Conservation (phyloP, 1,139 yeast genomes). For the Candida neerlandica region DNA sequence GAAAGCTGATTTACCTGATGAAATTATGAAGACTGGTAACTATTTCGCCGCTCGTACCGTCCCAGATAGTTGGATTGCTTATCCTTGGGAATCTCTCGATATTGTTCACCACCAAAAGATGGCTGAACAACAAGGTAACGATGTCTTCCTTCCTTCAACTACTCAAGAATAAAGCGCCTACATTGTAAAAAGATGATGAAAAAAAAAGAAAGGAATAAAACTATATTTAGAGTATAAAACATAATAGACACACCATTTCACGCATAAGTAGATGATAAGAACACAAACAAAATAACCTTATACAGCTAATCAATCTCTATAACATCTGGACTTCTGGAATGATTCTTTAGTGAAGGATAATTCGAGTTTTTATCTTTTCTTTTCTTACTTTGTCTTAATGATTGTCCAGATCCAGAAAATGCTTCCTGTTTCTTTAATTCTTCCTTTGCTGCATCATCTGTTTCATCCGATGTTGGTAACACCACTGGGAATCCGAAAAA, state of each 20-base stretch:
- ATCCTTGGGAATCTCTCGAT: constrained; percentile 95
- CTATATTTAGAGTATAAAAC: background rate
- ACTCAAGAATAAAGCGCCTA: constrained; percentile 16
- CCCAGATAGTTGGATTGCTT: constrained; percentile 95
- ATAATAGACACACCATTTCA: constrained; percentile 1
- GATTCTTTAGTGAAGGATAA: constrained; percentile 49
- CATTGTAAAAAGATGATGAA: background rate
- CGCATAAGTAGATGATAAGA: background rate
- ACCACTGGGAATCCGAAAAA: constrained; percentile 92
- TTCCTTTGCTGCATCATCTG: constrained; percentile 29
- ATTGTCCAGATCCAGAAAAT: constrained; percentile 68
- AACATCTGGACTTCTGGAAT: constrained; percentile 69
- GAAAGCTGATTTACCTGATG: constrained; percentile 73
- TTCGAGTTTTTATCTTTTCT: constrained; percentile 59
- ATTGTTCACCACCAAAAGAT: constrained; percentile 82
- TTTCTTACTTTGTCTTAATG: constrained; percentile 73
- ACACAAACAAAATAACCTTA: background rate
- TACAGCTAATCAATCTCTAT: constrained; percentile 68
- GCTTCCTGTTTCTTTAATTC: constrained; percentile 21
- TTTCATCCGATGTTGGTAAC: constrained; percentile 59
- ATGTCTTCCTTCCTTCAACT: constrained; percentile 47
- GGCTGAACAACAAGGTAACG: constrained; percentile 76
- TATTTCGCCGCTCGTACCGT: constrained; percentile 91
- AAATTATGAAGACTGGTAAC: constrained; percentile 64
- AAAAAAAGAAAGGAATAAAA: background rate